These are phyloP conservation scores for Sonneratia caseolaris DNA, from an alignment of 345 rosid species.

Conservation along the genomic window DNA sequence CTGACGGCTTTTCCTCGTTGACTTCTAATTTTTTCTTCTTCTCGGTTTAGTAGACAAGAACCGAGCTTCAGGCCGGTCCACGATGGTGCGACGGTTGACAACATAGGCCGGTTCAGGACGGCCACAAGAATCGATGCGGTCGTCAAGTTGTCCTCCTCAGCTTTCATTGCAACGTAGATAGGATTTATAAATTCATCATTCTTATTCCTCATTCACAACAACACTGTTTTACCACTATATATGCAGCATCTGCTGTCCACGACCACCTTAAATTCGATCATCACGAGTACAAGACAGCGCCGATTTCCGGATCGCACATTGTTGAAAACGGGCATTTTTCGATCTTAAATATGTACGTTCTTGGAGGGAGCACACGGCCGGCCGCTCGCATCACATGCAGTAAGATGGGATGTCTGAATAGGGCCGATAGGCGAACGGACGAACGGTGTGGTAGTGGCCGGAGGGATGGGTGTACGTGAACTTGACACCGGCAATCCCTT, in stretches of 20 bases:
- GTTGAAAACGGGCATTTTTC: neutral
- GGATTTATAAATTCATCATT: neutral
- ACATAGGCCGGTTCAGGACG: neutral
- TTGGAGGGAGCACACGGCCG: neutral
- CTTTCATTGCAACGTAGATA: neutral
- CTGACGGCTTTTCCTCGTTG: neutral
- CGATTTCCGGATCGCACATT: neutral
- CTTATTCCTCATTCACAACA: neutral
- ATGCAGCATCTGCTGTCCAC: neutral
- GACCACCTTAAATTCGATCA: neutral
- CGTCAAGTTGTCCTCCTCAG: neutral
- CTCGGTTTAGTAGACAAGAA: neutral
- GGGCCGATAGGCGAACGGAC: conserved; percentile 64
- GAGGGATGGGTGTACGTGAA: conserved; percentile 73
- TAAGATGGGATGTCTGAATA: conserved; percentile 46
- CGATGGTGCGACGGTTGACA: too few relatives aligned
- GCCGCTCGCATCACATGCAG: conserved; percentile 29
- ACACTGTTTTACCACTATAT: neutral
- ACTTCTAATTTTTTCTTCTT: neutral
- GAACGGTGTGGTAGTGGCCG: conserved; percentile 60
- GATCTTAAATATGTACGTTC: neutral
- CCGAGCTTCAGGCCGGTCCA: neutral
- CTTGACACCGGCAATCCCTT: conserved; percentile 57
- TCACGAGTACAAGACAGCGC: neutral
- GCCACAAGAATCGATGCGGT: neutral